A percentile compares a stretch with the other conserved stretches of the same genome.
phyloP scores from a whole-genome alignment of 441 rosid species.

The Pelargonium hybrid region DNA sequence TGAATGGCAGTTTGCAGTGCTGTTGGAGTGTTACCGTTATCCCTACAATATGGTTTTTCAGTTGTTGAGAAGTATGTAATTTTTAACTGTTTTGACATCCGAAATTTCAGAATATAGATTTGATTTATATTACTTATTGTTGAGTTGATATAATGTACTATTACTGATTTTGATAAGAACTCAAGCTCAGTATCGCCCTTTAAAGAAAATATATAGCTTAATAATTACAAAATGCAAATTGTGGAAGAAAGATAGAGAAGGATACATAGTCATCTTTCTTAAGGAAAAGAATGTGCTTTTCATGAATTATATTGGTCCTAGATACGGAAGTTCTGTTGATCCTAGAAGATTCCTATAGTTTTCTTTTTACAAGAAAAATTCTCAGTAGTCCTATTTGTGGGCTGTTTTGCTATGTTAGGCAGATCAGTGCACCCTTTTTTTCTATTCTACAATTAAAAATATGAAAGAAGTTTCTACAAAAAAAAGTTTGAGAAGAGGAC shows the following conservation, averaged over 20 bases:
- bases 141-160: background rate
- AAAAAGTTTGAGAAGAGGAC: background rate
- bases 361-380: background rate
- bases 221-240: background rate
- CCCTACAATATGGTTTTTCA: constrained; percentile 84
- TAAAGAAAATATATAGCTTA: background rate
- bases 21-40: constrained; percentile 85
- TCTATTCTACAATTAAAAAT: background rate
- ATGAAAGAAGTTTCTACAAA: too few relatives aligned
- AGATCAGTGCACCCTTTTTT: background rate
- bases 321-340: background rate
- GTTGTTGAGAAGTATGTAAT: constrained; percentile 77
- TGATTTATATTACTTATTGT: background rate
- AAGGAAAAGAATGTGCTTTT: background rate
- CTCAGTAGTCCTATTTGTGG: background rate
- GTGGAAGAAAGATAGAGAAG: background rate
- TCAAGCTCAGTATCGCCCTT: background rate
- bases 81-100: constrained; percentile 14
- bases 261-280: background rate
- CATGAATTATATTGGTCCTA: background rate
- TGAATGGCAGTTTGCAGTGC: constrained; percentile 88
- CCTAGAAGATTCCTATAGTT: background rate
- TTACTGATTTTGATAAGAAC: background rate
- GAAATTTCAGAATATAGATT: background rate
- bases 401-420: background rate